These are phyloP conservation scores for Phyllosticta citribraziliensis DNA, from an alignment of 2,329 filamentous ascomycete genomes.

Conservation along the genomic window DNA sequence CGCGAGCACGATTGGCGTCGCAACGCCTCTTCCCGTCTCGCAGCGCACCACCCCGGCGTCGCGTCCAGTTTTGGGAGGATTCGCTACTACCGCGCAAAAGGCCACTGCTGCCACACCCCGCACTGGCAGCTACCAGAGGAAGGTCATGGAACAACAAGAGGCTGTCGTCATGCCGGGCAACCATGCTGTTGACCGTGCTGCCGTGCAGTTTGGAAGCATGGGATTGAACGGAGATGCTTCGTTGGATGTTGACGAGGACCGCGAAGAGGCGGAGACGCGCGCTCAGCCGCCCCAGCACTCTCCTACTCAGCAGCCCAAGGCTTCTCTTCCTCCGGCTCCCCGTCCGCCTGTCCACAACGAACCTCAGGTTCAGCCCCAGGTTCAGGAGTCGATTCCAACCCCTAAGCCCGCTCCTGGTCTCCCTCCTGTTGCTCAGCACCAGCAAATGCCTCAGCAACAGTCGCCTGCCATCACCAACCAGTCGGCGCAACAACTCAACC, in stretches of 20 bases:
- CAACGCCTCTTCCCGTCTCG: slow-evolving; percentile 54
- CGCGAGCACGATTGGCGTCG: slow-evolving; percentile 35
- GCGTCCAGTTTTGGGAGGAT: slow-evolving; percentile 60
- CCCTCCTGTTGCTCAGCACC: slow-evolving; percentile 48
- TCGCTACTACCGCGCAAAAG: slow-evolving; percentile 72
- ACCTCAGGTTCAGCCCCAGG: slow-evolving; percentile 24
- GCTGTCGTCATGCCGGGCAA: slow-evolving; percentile 97
- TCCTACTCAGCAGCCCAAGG: slow-evolving; percentile 72
- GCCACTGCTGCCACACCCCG: slow-evolving; percentile 56
- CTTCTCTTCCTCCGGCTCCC: slow-evolving; percentile 69
- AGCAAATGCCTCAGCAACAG: slow-evolving; percentile 30
- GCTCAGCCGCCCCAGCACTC: slow-evolving; percentile 90
- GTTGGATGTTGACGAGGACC: slow-evolving; percentile 78
- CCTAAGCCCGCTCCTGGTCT: slow-evolving; percentile 53
- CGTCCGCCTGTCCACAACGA: slow-evolving; percentile 35
- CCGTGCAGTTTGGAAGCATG: slow-evolving; percentile 94
- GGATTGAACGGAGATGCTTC: slow-evolving; percentile 62
- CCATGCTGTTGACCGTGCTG: slow-evolving; percentile 83
- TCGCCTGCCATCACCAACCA: slow-evolving; percentile 41
- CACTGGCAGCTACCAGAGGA: slow-evolving; percentile 71
- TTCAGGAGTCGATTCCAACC: slow-evolving; percentile 34
- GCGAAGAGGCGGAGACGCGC: slow-evolving; percentile 90
- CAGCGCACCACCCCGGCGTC: slow-evolving; percentile 36
- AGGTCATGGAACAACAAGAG: slow-evolving; percentile 89
- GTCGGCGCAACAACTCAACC: slow-evolving; percentile 42